Percentiles rank a stretch among this genome's conserved stretches.
These are phyloP conservation scores for Chrysosphaeria jannelii DNA, from an alignment of 2,329 filamentous ascomycete species.

Conservation along the genomic window DNA sequence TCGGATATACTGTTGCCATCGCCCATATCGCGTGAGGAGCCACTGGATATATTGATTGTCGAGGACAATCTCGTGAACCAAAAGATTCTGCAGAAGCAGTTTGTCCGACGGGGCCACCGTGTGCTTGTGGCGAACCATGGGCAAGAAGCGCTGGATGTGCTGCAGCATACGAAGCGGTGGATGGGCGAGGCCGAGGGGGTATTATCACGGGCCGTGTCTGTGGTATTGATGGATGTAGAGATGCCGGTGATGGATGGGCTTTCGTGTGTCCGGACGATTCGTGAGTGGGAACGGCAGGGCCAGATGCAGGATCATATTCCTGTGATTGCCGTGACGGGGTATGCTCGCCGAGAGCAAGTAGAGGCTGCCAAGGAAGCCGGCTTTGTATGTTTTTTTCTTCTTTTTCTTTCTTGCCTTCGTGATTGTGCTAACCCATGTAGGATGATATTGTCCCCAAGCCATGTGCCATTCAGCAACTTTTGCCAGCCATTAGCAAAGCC, in stretches of 20 bases:
- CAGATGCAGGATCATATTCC: slow-evolving; percentile 35
- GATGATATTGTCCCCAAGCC: slow-evolving; percentile 57
- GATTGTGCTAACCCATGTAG: slow-evolving; percentile 8
- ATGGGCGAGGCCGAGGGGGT: too few relatives aligned
- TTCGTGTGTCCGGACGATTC: slow-evolving; percentile 38
- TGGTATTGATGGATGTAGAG: slow-evolving; percentile 55
- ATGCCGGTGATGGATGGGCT: slow-evolving; percentile 63
- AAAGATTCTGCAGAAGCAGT: slow-evolving; percentile 27
- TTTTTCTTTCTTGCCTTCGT: not conserved
- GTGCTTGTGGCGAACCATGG: slow-evolving; percentile 34
- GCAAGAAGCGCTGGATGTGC: slow-evolving; percentile 25
- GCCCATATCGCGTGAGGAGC: slow-evolving; percentile 1
- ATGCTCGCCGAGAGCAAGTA: slow-evolving; percentile 46
- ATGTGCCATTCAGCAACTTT: slow-evolving; percentile 41
- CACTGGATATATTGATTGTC: slow-evolving; percentile 28
- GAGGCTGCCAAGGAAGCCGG: slow-evolving; percentile 38
- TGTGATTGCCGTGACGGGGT: slow-evolving; percentile 60
- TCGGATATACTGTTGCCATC: slow-evolving; percentile 1
- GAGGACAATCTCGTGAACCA: slow-evolving; percentile 41
- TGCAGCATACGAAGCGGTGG: slow-evolving; percentile 10
- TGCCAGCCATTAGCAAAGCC: too few relatives aligned
- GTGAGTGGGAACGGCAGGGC: slow-evolving; percentile 31
- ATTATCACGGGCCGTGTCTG: slow-evolving; percentile 13
- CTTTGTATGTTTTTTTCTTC: slow-evolving; percentile 22
- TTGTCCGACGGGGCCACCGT: slow-evolving; percentile 27